phyloP scores from a whole-genome alignment of 495 filamentous ascomycete species.

The Aspergillus leporis region DNA sequence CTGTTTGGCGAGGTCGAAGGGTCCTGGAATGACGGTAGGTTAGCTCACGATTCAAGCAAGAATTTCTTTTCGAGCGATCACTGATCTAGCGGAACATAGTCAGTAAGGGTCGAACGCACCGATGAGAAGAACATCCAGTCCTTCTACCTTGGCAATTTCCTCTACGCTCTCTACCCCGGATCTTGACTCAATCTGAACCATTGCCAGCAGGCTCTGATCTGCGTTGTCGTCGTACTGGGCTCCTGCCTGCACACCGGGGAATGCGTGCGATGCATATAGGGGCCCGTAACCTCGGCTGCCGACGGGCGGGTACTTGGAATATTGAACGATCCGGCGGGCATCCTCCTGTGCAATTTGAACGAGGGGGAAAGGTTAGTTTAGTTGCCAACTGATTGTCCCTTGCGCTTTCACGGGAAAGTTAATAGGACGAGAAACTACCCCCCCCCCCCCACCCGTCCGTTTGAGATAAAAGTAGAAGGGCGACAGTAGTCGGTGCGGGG shows the following conservation, averaged over 20 bases:
- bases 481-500: background rate
- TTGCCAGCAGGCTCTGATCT: slow-evolving; percentile 36
- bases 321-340: slow-evolving; percentile 57
- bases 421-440: too few species aligned
- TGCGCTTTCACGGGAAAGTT: too few species aligned
- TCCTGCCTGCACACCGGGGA: slow-evolving; percentile 42
- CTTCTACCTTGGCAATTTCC: slow-evolving; percentile 47
- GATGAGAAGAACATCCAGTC: slow-evolving; percentile 46
- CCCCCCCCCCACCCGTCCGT: background rate
- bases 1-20: slow-evolving; percentile 53
- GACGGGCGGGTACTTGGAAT: slow-evolving; percentile 65
- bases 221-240: slow-evolving; percentile 37
- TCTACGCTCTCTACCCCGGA: slow-evolving; percentile 49
- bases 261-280: slow-evolving; percentile 50
- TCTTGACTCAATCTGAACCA: slow-evolving; percentile 51
- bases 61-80: background rate
- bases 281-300: slow-evolving; percentile 68
- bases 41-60: background rate
- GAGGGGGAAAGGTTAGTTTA: background rate
- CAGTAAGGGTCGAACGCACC: slow-evolving; percentile 20
- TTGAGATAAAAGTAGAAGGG: too few species aligned
- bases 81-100: background rate
- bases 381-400: too few species aligned
- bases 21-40: slow-evolving; percentile 42
- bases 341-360: slow-evolving; percentile 40